A percentile compares a stretch with the other conserved stretches of the same genome.
Evolutionary conservation across 305 asterid genomes (phyloP).

Genomic region (Salvia sclarea): DNA sequence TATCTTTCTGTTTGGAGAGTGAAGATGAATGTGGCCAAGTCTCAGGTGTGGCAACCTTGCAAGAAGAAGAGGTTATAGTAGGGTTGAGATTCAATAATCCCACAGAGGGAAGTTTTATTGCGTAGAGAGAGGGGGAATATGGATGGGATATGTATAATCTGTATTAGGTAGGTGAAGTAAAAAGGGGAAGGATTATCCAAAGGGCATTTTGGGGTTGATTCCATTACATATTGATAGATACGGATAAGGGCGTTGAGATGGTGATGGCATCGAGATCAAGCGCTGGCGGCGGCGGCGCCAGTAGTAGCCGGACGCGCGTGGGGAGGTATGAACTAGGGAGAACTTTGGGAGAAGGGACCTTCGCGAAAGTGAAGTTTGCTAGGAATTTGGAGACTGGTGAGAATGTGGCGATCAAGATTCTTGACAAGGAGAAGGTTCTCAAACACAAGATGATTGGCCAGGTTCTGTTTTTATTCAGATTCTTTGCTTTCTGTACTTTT

Average conservation of each 20-base stretch:
- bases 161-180: conserved; percentile 32
- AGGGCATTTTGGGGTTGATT: conserved; percentile 27
- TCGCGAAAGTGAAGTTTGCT: conserved; percentile 95
- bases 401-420: conserved; percentile 93
- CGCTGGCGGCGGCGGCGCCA: conserved; percentile 40
- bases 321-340: conserved; percentile 93
- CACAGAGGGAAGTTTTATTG: neutral
- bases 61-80: conserved; percentile 85
- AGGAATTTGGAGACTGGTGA: conserved; percentile 80
- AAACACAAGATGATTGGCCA: conserved; percentile 95
- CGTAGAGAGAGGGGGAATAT: neutral
- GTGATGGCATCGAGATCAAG: conserved; percentile 58
- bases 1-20: neutral
- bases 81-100: conserved; percentile 23
- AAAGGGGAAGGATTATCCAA: conserved; percentile 22
- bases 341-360: conserved; percentile 91
- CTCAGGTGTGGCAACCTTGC: conserved; percentile 98
- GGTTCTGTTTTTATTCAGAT: conserved; percentile 47
- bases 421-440: conserved; percentile 88
- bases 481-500: too few relatives aligned
- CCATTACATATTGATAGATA: conserved; percentile 19
- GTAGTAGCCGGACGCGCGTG: conserved; percentile 65
- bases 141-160: conserved; percentile 58
- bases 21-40: conserved; percentile 67
- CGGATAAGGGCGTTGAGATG: conserved; percentile 24